Evolutionary conservation across 2,329 filamentous ascomycete genomes (phyloP), one percentile per base, ranked within the genome.

Genomic region (Cladorrhinum sp.): DNA sequence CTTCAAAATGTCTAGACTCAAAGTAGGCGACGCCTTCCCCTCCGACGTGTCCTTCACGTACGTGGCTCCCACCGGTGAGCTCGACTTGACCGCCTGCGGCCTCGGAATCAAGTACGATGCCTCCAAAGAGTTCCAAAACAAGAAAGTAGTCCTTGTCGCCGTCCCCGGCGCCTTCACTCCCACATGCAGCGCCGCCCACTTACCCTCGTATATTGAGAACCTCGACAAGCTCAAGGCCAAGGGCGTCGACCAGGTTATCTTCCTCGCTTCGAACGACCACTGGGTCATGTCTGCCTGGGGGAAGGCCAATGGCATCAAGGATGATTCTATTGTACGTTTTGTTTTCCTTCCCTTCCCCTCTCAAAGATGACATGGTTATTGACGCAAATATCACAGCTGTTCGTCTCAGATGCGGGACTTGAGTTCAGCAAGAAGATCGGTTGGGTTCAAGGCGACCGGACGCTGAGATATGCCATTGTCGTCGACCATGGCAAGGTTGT

Each of bases 261-360:
- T 95, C 72, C 88, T 96, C 71, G 90, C 91, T 62, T 88, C 80
- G 80, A 96, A 96, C 77, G 92, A 96, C 77, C 80, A 87, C 65
- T 96, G 82, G 73, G 92, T 96, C 75, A 93, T 93, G 90, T 88
- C 86, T 69, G 91, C 90, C 58, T 95, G 91, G 91, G 89, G 86
- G 77, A 96, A 96, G 84, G 91, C 92, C 72, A 93, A 96, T 78
- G 82, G 82, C 57, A 81, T 93, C 72, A 87, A 84, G 72, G 85
- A 87, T 65, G 88, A 93, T 68, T 81, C 75, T 61, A 81, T 85
- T 66, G 81, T 84, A 68, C 68, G 81, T 74, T 57, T 29, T 50
- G 5, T 25, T 12, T 3, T 58, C 22, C 38, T 22, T 10, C 27
- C 50, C 50, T 27, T 57, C 2, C 8, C 29, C 52, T 20, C 25